A percentile compares a stretch with the other conserved stretches of the same genome.
phyloP scores from a whole-genome alignment of 495 filamentous ascomycete species.

The Penicillium coffeae region DNA sequence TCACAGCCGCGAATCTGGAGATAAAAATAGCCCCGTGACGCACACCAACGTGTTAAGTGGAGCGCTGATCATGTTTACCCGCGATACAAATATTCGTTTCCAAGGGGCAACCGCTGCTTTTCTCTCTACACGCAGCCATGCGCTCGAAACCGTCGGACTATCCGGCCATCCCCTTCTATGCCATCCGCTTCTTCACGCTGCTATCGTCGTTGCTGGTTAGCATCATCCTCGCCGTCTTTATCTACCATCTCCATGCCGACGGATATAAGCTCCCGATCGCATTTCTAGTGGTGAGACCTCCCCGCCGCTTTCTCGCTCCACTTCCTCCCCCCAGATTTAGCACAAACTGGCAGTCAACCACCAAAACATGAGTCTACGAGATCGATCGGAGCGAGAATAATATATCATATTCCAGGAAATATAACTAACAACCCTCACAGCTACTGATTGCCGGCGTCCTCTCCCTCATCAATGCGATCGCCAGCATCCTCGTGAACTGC shows the following conservation, averaged over 20 bases:
- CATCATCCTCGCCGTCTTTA: slow-evolving; percentile 59
- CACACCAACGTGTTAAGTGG: slow-evolving; percentile 25
- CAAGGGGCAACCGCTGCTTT: background rate
- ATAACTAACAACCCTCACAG: slow-evolving; percentile 28
- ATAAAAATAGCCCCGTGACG: slow-evolving; percentile 27
- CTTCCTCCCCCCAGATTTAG: too few relatives aligned
- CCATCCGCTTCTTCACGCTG: slow-evolving; percentile 47
- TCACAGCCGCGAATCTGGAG: slow-evolving; percentile 9
- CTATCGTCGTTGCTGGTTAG: slow-evolving; percentile 54
- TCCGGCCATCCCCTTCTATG: slow-evolving; percentile 55
- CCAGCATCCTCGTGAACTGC: slow-evolving; percentile 55
- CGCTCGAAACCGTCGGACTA: slow-evolving; percentile 53
- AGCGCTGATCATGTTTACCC: slow-evolving; percentile 23
- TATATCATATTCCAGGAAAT: background rate
- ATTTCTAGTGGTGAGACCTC: slow-evolving; percentile 54
- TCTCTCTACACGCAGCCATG: slow-evolving; percentile 19
- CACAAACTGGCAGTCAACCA: too few relatives aligned
- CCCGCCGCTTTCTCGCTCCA: background rate
- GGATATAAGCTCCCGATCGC: slow-evolving; percentile 58
- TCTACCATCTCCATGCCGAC: slow-evolving; percentile 53
- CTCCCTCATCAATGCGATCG: slow-evolving; percentile 48
- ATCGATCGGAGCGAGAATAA: slow-evolving; percentile 1
- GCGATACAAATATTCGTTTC: slow-evolving; percentile 5
- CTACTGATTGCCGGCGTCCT: slow-evolving; percentile 53
- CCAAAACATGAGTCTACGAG: slow-evolving; percentile 1